phyloP scores from a whole-genome alignment of 78 protist species.

The Isochrysis galbana region DNA sequence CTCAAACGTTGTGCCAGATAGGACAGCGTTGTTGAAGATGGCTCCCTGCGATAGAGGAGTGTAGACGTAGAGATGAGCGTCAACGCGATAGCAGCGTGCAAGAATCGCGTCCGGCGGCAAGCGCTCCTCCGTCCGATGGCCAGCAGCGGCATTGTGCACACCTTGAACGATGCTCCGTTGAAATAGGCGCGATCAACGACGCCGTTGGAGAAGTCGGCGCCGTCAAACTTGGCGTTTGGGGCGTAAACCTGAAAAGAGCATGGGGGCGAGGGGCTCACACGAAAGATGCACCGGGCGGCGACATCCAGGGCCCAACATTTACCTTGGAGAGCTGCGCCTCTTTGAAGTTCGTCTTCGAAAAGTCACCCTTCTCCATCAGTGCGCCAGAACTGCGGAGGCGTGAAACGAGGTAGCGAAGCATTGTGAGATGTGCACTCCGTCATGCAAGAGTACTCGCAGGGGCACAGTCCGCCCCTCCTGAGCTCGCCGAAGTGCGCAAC shows the following conservation, averaged over 20 bases:
- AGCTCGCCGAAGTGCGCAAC: not conserved
- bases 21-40: constrained; percentile 27
- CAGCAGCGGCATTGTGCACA: too few relatives aligned
- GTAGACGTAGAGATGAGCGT: too few relatives aligned
- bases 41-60: not conserved
- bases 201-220: constrained; percentile 48
- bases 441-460: too few relatives aligned
- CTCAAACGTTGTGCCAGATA: constrained; percentile 21
- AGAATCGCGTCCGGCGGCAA: too few relatives aligned
- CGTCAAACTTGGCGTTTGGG: constrained; percentile 26
- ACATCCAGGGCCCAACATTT: not conserved
- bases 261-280: not conserved
- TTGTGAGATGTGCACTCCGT: too few relatives aligned
- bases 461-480: too few relatives aligned
- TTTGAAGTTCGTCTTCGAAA: not conserved
- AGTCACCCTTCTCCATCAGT: constrained; percentile 20
- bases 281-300: not conserved
- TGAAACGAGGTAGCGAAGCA: too few relatives aligned
- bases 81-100: too few relatives aligned
- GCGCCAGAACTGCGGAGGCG: too few relatives aligned
- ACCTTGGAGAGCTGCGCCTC: constrained; percentile 45
- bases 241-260: constrained; percentile 24
- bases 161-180: constrained; percentile 21
- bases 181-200: constrained; percentile 35
- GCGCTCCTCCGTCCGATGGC: too few relatives aligned